phyloP scores from a whole-genome alignment of 2,329 filamentous ascomycete species.

The Calonectria montana region DNA sequence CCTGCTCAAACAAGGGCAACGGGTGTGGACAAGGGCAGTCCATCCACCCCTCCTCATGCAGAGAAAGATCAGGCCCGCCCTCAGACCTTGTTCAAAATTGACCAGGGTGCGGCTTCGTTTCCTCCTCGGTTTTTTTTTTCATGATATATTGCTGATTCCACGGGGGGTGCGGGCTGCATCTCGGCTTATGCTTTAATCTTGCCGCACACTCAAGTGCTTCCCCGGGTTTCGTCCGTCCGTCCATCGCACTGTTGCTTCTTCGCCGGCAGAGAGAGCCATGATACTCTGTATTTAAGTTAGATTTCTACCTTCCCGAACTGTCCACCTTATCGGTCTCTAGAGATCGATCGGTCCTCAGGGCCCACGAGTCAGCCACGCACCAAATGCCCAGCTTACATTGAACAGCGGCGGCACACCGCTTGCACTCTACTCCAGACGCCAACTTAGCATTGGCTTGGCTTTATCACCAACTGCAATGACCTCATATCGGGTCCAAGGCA shows the following conservation, averaged over 20 bases:
- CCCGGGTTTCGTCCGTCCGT: background rate
- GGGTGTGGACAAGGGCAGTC: background rate
- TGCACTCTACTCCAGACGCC: background rate
- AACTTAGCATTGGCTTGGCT: slow-evolving; percentile 1
- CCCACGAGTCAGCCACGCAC: background rate
- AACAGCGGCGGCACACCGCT: background rate
- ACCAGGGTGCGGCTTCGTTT: background rate
- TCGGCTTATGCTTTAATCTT: background rate
- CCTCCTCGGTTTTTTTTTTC: background rate
- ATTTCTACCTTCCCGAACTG: background rate
- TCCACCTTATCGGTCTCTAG: slow-evolving; percentile 4
- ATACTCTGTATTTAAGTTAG: background rate
- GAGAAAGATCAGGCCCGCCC: slow-evolving; percentile 5
- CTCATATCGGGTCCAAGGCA: background rate
- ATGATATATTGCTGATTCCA: slow-evolving; percentile 4
- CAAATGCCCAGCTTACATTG: background rate
- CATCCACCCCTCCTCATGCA: slow-evolving; percentile 12
- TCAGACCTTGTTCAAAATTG: background rate
- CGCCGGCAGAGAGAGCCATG: no score
- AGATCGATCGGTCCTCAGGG: background rate
- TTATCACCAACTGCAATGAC: background rate
- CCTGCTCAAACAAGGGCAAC: slow-evolving; percentile 18
- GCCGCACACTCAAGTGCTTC: background rate
- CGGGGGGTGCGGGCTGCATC: background rate
- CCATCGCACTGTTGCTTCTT: background rate